Evolutionary conservation across 106 monocot species (phyloP), one percentile per base, ranked within the genome.

Genomic region (Dioscorea dumetorum): DNA sequence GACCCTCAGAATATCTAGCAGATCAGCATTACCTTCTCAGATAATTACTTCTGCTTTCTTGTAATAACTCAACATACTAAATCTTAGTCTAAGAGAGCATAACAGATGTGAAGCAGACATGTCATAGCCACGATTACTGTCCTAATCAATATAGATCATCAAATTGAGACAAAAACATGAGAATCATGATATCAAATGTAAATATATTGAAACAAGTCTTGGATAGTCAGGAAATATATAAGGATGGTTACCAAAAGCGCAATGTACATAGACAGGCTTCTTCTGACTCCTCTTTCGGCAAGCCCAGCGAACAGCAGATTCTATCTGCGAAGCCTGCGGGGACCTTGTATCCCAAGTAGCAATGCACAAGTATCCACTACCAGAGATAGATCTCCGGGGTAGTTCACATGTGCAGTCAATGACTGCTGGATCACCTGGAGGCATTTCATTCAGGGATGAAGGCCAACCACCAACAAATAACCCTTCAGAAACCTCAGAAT

Each of bases 331-430:
- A 66, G 84, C 84, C 22, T 63, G 62, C 56, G 91, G 91, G 6
- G 97, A 81, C 60, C 91, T 81, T 57, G 97, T 92, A 73, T 97
- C 91, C 97, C 91, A 97, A 31, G 86, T 92, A 49, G 91, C 74
- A 67, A 97, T 33, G 49, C 97, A 91, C 52, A 97, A 16, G 83
- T 97, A 97, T 17, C 79, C 77, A 64, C 77, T 86, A 2, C 32
- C 17, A 6, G 73, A 82, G 14, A 84, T 57, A 34, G 74, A 61
- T 54, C 69, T 82, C 70, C 84, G 86, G 58, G 97, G 92, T 4
- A 97, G 67, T 70, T 97, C 97, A 61, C 97, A 97, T n/a, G 97
- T 97, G 84, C 97, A 92, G 73, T 97, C 97, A 69, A 97, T 80
- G 50, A 97, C 70, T 48, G 91, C 88, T 62, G 80, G 84, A 13